These are phyloP conservation scores for Boletus tylopilopsis DNA, from an alignment of 768 basidiomycete genomes.

Conservation along the genomic window DNA sequence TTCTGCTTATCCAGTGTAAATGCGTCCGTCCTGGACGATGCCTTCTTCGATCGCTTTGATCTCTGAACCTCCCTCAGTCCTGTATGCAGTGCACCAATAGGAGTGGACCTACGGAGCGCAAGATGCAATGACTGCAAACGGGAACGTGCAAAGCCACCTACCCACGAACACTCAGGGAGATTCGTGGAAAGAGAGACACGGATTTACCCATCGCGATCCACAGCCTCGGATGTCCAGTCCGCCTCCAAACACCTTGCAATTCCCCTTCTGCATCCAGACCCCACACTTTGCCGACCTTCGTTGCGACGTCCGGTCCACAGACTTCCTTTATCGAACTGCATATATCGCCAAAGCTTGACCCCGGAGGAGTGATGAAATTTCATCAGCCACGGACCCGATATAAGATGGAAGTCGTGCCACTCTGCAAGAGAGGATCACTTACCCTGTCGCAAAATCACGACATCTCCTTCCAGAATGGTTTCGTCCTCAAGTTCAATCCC, in stretches of 20 bases:
- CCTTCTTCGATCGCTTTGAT: constrained; percentile 30
- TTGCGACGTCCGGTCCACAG: constrained; percentile 43
- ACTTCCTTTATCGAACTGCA: constrained; percentile 38
- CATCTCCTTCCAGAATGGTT: constrained; percentile 22
- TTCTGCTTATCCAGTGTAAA: constrained; percentile 5
- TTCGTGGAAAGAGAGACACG: neutral
- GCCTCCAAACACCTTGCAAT: constrained; percentile 39
- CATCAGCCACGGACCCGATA: neutral
- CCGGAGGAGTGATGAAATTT: neutral
- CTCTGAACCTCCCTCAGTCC: constrained; percentile 16
- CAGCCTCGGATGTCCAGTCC: constrained; percentile 34
- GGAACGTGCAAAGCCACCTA: constrained; percentile 21
- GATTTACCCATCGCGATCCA: constrained; percentile 27
- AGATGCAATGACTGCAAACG: constrained; percentile 29
- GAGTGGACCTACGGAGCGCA: constrained; percentile 23
- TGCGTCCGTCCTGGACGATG: constrained; percentile 14
- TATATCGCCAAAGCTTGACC: constrained; percentile 43
- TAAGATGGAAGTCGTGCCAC: neutral
- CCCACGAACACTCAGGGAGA: neutral
- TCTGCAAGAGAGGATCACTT: neutral
- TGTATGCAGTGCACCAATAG: neutral
- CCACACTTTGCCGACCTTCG: constrained; percentile 55
- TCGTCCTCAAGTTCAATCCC: constrained; percentile 16
- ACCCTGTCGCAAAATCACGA: constrained; percentile 34
- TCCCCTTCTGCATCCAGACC: constrained; percentile 66